phyloP scores from a whole-genome alignment of 345 rosid genomes.

The Eutrema japonicum region DNA sequence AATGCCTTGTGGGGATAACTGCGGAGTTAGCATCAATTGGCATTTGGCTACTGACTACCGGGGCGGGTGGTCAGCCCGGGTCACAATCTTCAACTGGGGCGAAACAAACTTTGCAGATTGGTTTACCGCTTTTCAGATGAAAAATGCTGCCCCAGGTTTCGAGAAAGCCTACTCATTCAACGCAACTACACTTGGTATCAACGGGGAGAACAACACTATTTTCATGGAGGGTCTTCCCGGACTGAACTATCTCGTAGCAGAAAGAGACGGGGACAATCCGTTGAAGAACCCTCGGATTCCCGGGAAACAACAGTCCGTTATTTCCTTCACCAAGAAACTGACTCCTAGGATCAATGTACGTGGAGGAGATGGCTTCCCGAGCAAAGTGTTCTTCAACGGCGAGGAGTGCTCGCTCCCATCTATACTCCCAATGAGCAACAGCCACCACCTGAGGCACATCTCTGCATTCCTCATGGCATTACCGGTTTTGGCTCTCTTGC shows the following conservation, averaged over 20 bases:
- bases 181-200: slow-evolving; percentile 45
- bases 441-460: slow-evolving; percentile 33
- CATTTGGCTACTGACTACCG: slow-evolving; percentile 77
- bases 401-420: slow-evolving; percentile 89
- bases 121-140: slow-evolving; percentile 74
- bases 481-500: slow-evolving; percentile 40
- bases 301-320: slow-evolving; percentile 83
- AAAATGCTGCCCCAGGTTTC: slow-evolving; percentile 74
- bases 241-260: slow-evolving; percentile 73
- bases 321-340: slow-evolving; percentile 83
- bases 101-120: slow-evolving; percentile 79
- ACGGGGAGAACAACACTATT: slow-evolving; percentile 60
- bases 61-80: slow-evolving; percentile 85
- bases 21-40: slow-evolving; percentile 97
- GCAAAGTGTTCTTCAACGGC: slow-evolving; percentile 92
- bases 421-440: slow-evolving; percentile 54
- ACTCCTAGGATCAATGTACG: slow-evolving; percentile 72
- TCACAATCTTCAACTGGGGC: slow-evolving; percentile 93
- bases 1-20: slow-evolving; percentile 90
- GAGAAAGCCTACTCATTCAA: slow-evolving; percentile 82
- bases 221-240: slow-evolving; percentile 79
- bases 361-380: slow-evolving; percentile 83
- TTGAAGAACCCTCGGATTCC: slow-evolving; percentile 72
- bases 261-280: slow-evolving; percentile 65
- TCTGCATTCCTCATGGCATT: slow-evolving; percentile 30